These are phyloP conservation scores for Trypanosoma vivax DNA, from an alignment of 208 protist species.

Conservation along the genomic window DNA sequence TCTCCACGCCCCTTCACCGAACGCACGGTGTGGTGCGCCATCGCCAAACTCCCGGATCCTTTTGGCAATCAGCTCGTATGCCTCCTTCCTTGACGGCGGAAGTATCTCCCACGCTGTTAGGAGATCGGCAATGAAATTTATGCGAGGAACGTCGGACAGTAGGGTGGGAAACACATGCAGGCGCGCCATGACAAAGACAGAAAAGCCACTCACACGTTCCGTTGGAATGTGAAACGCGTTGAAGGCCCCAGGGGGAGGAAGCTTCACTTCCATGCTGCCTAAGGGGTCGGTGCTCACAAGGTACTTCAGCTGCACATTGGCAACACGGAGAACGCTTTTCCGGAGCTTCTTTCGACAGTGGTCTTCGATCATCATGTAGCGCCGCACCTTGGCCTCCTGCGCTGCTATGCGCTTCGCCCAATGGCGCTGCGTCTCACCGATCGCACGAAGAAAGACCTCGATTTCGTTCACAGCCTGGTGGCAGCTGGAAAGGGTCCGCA, in stretches of 20 bases:
- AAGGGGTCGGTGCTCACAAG: constrained; percentile 61
- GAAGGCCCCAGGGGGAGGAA: constrained; percentile 32
- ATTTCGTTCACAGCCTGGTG: constrained; percentile 50
- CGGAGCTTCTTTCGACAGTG: constrained; percentile 47
- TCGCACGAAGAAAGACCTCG: constrained; percentile 57
- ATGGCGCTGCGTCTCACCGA: constrained; percentile 42
- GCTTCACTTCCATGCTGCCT: constrained; percentile 19
- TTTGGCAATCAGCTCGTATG: constrained; percentile 38
- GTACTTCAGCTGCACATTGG: constrained; percentile 42
- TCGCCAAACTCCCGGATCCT: constrained; percentile 19
- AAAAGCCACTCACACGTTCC: constrained; percentile 50
- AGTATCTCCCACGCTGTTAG: constrained; percentile 62
- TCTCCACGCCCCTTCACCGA: not conserved
- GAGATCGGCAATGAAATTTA: constrained; percentile 60
- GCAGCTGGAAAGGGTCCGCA: constrained; percentile 7
- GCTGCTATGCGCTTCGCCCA: constrained; percentile 54
- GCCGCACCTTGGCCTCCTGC: constrained; percentile 61
- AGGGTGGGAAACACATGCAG: constrained; percentile 38
- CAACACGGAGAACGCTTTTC: constrained; percentile 46
- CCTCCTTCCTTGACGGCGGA: constrained; percentile 39
- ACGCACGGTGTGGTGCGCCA: not conserved
- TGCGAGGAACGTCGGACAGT: constrained; percentile 19
- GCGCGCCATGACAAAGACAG: constrained; percentile 63
- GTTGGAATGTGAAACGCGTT: constrained; percentile 38
- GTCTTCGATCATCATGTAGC: constrained; percentile 74